Evolutionary conservation across 768 basidiomycete genomes (phyloP), one percentile per base, ranked within the genome.

Genomic region (Fistulinella prunicolor): DNA sequence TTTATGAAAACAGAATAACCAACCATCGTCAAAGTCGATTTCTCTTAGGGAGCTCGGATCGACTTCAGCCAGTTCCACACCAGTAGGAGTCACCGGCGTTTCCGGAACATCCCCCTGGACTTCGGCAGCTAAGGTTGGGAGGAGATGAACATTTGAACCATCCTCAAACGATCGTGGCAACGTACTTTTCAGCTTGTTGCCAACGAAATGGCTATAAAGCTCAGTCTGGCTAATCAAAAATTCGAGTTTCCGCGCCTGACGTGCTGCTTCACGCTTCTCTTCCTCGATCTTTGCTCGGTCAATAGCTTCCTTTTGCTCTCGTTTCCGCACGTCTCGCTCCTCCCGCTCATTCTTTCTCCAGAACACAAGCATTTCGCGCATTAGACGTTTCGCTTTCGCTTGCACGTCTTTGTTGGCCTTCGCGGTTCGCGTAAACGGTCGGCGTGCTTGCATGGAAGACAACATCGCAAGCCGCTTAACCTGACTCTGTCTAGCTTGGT

Each of bases 331-430:
- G 52, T 96, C 94, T 38, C 92, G 75, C 69, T 97, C 95, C 66
- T 95, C 93, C 60, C 93, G 93, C 69, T 98, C 95, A 56, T 96
- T 97, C 70, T 93, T 93, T 72, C 90, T 94, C 93, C 93, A 96
- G 70, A 94, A 94, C 17, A 93, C 82, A 51, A 94, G 82, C 88
- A 97, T 93, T 74, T 97, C 94, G 23, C 93, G 83, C 88, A 92
- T 91, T 32, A 94, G 73, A 34, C 89, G 81, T 65, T 89, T 93
- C 20, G 84, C 85, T 63, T 92, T 91, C 17, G 82, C 81, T 63
- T 93, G 90, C 2, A 82, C 73, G 53, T 94, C 92, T 67, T 94
- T 95, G 50, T 75, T 78, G 5, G 82, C 78, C 64, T 90, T 93
- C 12, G 85, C 77, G 2, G 87, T 85, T 59, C 82, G 82, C 9